Base-by-base conservation (phyloP, 2,329 filamentous ascomycete species). In the Hymenoscyphus salicellus region DNA sequence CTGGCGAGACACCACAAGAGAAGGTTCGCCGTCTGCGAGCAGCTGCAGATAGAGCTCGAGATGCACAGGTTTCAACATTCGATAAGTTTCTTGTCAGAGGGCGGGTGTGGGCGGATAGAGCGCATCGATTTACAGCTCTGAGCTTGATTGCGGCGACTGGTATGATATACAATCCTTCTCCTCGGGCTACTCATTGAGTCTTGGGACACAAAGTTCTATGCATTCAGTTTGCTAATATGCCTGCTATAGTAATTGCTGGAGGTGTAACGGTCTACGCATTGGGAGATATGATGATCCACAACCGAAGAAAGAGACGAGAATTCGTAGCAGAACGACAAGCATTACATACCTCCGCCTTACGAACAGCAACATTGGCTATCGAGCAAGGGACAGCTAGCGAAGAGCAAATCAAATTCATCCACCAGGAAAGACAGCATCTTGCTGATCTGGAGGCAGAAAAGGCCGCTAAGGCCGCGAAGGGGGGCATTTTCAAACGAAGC, bases 251-350 rank as follows among this genome's bases (percentile, higher is more conserved):
- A 65, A 78, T 89, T 66, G 81, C 83, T 60, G 84, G 81, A 70
- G 82, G 83, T 52, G 82, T 89, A 55, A 86, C 86, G 43, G 81
- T 85, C 46, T 88, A 89, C 74, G 86, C 87, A 10, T 81, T 88
- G 68, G 82, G 84, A 65, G 87, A 89, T 72, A 84, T 90, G 80
- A 81, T 89, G 64, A 77, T 88, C 65, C 87, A 89, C 78, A 90
- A 90, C 75, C 83, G 88, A 63, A 81, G 84, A 65, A 87, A 89
- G 78, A 81, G 84, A 63, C 81, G 81, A 43, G 84, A 89, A 67
- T 90, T 83, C 80, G 81, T 87, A 67, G 82, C 87, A 72, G 71
- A 75, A 67, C 72, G 75, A 63, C 78, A 83, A 69, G 77, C 77
- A 58, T 74, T 81, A 71, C 74, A 82, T 52, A 75, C 75, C 57